phyloP scores from a whole-genome alignment of 495 filamentous ascomycete species.

The Hypoxylon cercidicola region DNA sequence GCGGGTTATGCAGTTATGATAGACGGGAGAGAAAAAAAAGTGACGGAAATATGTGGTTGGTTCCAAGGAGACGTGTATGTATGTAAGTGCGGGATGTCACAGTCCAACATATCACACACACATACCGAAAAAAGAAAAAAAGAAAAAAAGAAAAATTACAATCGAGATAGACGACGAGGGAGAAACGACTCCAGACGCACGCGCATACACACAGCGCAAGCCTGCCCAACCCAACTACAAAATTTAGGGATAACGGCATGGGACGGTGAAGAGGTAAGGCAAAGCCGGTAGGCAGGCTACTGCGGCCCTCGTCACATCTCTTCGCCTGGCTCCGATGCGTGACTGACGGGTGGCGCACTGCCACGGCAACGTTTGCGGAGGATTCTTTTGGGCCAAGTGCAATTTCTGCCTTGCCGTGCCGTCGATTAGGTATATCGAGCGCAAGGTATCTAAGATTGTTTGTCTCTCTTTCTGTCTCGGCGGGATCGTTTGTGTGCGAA shows the following conservation, averaged over 20 bases:
- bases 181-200: slow-evolving; percentile 15
- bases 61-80: slow-evolving; percentile 13
- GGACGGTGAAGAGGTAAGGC: slow-evolving; percentile 18
- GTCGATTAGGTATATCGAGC: slow-evolving; percentile 14
- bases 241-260: slow-evolving; percentile 19
- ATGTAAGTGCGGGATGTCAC: slow-evolving; percentile 27
- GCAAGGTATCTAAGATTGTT: background rate
- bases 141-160: background rate
- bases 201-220: slow-evolving; percentile 11
- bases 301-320: slow-evolving; percentile 39
- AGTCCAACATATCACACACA: slow-evolving; percentile 21
- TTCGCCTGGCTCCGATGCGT: slow-evolving; percentile 21
- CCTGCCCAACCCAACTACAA: background rate
- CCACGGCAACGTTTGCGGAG: slow-evolving; percentile 29
- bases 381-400: slow-evolving; percentile 11
- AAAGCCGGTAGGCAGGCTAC: slow-evolving; percentile 24
- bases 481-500: slow-evolving; percentile 17
- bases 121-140: slow-evolving; percentile 3
- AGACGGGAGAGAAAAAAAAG: slow-evolving; percentile 12
- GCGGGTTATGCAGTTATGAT: slow-evolving; percentile 21
- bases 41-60: slow-evolving; percentile 6
- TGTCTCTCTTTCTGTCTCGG: slow-evolving; percentile 1
- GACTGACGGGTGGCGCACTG: slow-evolving; percentile 29
- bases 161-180: slow-evolving; percentile 13
- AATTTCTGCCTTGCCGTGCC: slow-evolving; percentile 22